These are phyloP conservation scores for Fragilaria crotonensis DNA, from an alignment of 108 stramenopile species.

Conservation along the genomic window DNA sequence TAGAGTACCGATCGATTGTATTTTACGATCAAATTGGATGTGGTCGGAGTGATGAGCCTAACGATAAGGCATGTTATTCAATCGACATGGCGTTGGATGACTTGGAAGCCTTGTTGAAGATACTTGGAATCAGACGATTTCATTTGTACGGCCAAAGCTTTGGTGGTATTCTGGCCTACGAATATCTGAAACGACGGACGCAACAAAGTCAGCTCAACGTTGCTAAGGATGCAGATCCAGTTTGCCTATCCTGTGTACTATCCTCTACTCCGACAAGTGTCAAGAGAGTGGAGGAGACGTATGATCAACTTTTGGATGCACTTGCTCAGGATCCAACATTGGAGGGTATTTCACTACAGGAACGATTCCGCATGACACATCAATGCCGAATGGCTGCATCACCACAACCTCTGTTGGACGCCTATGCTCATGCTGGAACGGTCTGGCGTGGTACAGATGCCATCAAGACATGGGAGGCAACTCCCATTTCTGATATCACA, in stretches of 20 bases:
- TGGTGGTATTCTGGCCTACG: conserved; percentile 59
- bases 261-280: too few relatives aligned
- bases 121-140: conserved; percentile 30
- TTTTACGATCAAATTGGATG: conserved; percentile 71
- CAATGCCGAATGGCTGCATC: conserved; percentile 44
- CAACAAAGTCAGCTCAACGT: too few relatives aligned
- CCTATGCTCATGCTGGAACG: conserved; percentile 46
- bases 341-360: too few relatives aligned
- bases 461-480: conserved; percentile 35
- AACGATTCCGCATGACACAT: conserved; percentile 42
- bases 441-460: conserved; percentile 41
- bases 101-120: conserved; percentile 35
- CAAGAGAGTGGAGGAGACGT: too few relatives aligned
- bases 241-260: too few relatives aligned
- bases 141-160: conserved; percentile 64
- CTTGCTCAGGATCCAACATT: too few relatives aligned
- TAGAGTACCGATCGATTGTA: conserved; percentile 45
- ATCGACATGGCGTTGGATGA: conserved; percentile 36
- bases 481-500: too few relatives aligned
- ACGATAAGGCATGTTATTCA: conserved; percentile 27
- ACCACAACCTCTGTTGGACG: conserved; percentile 42
- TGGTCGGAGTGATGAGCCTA: conserved; percentile 38
- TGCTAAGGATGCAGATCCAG: too few relatives aligned
- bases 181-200: conserved; percentile 54
- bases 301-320: too few relatives aligned